A percentile compares a stretch with the other conserved stretches of the same genome.
Evolutionary conservation across 1,284 basidiomycete genomes (phyloP).

Genomic region (Sparassis latifolia): DNA sequence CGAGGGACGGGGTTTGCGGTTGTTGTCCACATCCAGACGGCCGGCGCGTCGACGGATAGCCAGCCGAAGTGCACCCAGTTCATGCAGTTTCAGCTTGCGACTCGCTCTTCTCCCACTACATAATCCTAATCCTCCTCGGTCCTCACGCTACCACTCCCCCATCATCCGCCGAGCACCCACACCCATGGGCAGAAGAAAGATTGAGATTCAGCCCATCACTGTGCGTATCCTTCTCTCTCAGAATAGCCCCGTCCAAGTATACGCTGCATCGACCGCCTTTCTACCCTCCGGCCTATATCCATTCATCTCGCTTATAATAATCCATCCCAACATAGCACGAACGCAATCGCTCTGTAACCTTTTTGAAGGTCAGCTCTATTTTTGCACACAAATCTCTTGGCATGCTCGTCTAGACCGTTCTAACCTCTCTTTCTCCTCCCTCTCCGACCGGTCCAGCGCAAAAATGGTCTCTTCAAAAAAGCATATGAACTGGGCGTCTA

Average conservation of each 20-base stretch:
- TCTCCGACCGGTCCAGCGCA: slow-evolving; percentile 45
- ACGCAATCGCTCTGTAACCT: slow-evolving; percentile 86
- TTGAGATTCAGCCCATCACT: slow-evolving; percentile 83
- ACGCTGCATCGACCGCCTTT: slow-evolving; percentile 16
- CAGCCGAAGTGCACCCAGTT: slow-evolving; percentile 12
- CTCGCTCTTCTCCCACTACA: slow-evolving; percentile 11
- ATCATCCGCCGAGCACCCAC: slow-evolving; percentile 3
- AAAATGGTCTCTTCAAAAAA: slow-evolving; percentile 88
- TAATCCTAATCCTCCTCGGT: slow-evolving; percentile 6
- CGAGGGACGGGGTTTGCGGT: slow-evolving; percentile 25
- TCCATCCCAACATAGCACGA: slow-evolving; percentile 61
- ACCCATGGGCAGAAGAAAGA: slow-evolving; percentile 81
- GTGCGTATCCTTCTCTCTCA: slow-evolving; percentile 36
- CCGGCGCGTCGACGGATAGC: slow-evolving; percentile 13
- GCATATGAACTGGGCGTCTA: slow-evolving; percentile 87
- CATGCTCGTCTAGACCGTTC: slow-evolving; percentile 30
- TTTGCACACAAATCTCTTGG: slow-evolving; percentile 26
- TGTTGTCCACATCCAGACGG: slow-evolving; percentile 21
- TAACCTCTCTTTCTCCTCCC: slow-evolving; percentile 19
- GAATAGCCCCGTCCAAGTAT: slow-evolving; percentile 19
- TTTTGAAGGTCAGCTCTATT: slow-evolving; percentile 67
- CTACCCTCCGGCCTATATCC: slow-evolving; percentile 11
- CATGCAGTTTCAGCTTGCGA: slow-evolving; percentile 9
- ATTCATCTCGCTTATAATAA: slow-evolving; percentile 18
- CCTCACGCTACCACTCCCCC: slow-evolving; percentile 9